phyloP scores from a whole-genome alignment of 768 basidiomycete genomes.

The Mrakia gelida region DNA sequence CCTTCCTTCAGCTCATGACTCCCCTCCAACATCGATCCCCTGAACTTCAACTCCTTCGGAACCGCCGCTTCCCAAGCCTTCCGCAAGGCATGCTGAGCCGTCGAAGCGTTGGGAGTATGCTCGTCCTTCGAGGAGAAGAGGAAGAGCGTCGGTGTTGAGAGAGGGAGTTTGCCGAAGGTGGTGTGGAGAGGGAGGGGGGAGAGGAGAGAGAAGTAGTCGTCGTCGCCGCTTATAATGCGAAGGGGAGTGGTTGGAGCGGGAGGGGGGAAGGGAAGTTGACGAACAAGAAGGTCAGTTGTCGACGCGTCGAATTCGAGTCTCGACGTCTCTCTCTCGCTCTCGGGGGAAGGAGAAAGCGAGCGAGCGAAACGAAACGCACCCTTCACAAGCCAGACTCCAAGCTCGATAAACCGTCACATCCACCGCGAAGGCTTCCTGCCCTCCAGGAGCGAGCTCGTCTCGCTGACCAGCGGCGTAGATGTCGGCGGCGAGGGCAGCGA shows the following conservation, averaged over 20 bases:
- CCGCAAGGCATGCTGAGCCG: not conserved
- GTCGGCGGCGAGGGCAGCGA: not conserved
- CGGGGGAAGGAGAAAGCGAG: not conserved
- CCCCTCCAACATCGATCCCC: not conserved
- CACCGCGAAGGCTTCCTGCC: not conserved
- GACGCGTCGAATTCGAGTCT: no score
- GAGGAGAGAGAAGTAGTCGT: slow-evolving; percentile 23
- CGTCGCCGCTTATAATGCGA: slow-evolving; percentile 31
- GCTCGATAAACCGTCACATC: slow-evolving; percentile 26
- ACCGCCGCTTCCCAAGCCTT: slow-evolving; percentile 7
- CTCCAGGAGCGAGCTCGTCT: slow-evolving; percentile 2
- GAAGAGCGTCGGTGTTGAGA: not conserved
- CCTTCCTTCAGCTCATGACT: not conserved
- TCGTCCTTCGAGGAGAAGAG: slow-evolving; percentile 23
- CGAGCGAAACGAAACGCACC: not conserved
- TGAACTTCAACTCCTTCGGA: not conserved
- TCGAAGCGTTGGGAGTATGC: not conserved
- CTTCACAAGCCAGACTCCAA: slow-evolving; percentile 19
- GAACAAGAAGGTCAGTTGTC: not conserved
- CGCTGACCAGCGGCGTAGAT: not conserved
- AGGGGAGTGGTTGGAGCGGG: no score
- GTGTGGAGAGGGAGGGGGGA: slow-evolving; percentile 5
- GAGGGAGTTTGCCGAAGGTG: slow-evolving; percentile 21
- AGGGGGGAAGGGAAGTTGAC: not conserved
- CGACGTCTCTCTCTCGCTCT: no score